Conservation (phyloP, 805 yeast genomes). For the Saccharomyces kudriavzevii region DNA sequence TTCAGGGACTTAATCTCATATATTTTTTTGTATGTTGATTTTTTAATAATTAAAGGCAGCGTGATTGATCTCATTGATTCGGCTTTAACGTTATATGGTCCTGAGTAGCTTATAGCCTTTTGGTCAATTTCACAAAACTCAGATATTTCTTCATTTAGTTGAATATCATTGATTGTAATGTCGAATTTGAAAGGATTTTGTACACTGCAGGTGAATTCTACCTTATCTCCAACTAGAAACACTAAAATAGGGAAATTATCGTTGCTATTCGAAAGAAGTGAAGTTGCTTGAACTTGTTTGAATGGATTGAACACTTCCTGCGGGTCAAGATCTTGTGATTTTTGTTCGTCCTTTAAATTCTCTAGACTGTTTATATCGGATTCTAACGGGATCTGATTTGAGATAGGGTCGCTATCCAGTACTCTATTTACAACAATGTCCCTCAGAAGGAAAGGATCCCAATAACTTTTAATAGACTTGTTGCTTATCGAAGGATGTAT, state of each 20-base stretch:
- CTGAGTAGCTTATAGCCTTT: slow-evolving; percentile 9
- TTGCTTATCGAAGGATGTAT: slow-evolving; percentile 22
- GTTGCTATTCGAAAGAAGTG: neutral
- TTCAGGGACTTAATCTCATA: slow-evolving; percentile 11
- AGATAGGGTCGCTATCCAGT: slow-evolving; percentile 14
- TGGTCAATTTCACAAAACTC: slow-evolving; percentile 19
- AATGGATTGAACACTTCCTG: slow-evolving; percentile 53
- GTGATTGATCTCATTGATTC: slow-evolving; percentile 33
- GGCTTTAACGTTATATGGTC: slow-evolving; percentile 33
- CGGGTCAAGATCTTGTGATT: slow-evolving; percentile 24
- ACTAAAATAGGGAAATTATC: neutral
- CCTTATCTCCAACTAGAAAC: slow-evolving; percentile 52
- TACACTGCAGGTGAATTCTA: slow-evolving; percentile 46
- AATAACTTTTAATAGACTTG: slow-evolving; percentile 38
- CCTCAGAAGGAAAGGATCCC: slow-evolving; percentile 67
- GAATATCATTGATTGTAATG: slow-evolving; percentile 46
- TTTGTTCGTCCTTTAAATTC: slow-evolving; percentile 7
- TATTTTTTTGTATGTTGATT: slow-evolving; percentile 9
- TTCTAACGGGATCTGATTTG: slow-evolving; percentile 11
- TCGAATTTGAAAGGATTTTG: slow-evolving; percentile 81
- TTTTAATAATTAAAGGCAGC: slow-evolving; percentile 15
- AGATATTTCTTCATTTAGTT: slow-evolving; percentile 29
- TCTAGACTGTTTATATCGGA: slow-evolving; percentile 11
- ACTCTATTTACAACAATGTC: slow-evolving; percentile 34
- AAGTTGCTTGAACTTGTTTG: slow-evolving; percentile 12